Base-by-base conservation (phyloP, 305 asterid species). In the Solanum hybrid region DNA sequence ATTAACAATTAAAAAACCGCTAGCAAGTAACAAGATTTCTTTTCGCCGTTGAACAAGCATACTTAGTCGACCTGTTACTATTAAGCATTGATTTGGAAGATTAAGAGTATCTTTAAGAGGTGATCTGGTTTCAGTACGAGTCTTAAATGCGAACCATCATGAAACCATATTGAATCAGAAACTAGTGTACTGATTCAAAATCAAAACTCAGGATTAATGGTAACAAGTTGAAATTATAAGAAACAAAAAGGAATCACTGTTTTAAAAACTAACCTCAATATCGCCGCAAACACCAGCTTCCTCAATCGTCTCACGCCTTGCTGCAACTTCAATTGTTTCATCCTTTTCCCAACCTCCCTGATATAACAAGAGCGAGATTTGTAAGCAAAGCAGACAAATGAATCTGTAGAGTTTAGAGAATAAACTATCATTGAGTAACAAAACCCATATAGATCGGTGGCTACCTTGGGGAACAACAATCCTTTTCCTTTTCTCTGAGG, bases 281-380 rank as follows among this genome's bases (percentile, higher is more conserved):
- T 95, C 94, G 7, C 99, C 99, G 8, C 91, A 89, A 10, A 97
- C 99, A 7, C 99, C 99, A 11, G 99, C 98, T 94, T 96, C 98
- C 93, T 97, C 99, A 10, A 95, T 90, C 0, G 99, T 95, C 89
- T 97, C 99, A 1, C 99, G 97, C 73, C 93, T 86, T 0, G 98
- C 99, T 4, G 98, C 99, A 22, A 90, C 96, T 87, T 91, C 92
- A 5, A 95, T 95, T 86, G 93, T 60, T 91, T 97, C 99, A 86
- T 97, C 99, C 4, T 66, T 92, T 88, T 97, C 99, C 99, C 99
- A 97, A 10, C 99, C 99, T 26, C 99, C 99, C 98, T 96, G 92
- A n/a, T 26, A 88, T 17, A 36, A 85, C 12, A 84, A 91, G 42
- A 85, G 27, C 29, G 7, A 89, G 32, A 88, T 51, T 78, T 35